Percentiles rank a stretch among this genome's conserved stretches.
phyloP scores from a whole-genome alignment of 805 yeast species.

The Torulaspora indica region DNA sequence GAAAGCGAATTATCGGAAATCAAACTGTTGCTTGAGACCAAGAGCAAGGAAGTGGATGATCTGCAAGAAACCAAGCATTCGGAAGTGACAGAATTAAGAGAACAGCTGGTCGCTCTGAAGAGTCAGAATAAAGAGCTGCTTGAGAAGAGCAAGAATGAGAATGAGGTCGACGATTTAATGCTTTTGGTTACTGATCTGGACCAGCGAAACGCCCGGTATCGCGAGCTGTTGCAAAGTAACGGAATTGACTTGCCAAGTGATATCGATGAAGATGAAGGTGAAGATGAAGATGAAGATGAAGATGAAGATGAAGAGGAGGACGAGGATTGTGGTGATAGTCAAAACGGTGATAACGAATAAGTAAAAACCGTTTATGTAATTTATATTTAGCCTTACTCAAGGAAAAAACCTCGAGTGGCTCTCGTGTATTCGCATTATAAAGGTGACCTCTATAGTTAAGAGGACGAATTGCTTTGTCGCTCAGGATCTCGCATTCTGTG shows the following conservation, averaged over 20 bases:
- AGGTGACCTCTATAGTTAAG: neutral
- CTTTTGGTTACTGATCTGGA: slow-evolving; percentile 73
- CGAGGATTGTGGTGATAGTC: neutral
- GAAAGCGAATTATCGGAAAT: neutral
- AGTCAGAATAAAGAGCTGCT: slow-evolving; percentile 14
- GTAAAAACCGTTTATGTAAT: neutral
- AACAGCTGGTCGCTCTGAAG: slow-evolving; percentile 3
- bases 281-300: slow-evolving; percentile 46
- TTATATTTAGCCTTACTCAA: neutral
- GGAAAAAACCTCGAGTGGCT: too few relatives aligned
- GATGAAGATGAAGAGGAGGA: slow-evolving; percentile 4
- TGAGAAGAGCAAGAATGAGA: slow-evolving; percentile 14
- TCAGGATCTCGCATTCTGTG: slow-evolving; percentile 52
- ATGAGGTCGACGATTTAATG: slow-evolving; percentile 61
- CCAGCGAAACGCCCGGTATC: slow-evolving; percentile 57
- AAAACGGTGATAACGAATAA: neutral
- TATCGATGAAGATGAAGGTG: slow-evolving; percentile 64
- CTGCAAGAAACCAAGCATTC: neutral
- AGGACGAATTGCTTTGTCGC: slow-evolving; percentile 31
- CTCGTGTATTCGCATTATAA: neutral
- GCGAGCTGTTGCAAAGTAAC: slow-evolving; percentile 44
- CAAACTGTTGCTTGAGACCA: neutral
- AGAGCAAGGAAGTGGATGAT: neutral
- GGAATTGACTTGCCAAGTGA: slow-evolving; percentile 67
- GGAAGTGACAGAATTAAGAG: slow-evolving; percentile 8